Evolutionary conservation across 2,329 filamentous ascomycete species (phyloP), one percentile per base, ranked within the genome.

Genomic region (Penicillium glabrum): DNA sequence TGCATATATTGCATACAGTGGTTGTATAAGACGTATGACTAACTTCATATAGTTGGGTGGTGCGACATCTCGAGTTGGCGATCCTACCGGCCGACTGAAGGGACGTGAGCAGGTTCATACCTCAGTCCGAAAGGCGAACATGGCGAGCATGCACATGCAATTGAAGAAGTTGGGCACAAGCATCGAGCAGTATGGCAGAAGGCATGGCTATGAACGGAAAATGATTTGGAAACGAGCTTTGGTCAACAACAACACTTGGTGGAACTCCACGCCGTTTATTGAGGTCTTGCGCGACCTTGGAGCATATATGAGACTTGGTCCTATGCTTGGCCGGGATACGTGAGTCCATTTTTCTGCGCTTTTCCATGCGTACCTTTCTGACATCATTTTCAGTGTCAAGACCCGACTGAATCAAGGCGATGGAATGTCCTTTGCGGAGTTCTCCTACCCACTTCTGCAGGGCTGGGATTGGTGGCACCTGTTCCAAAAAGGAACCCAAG

Each of bases 381-480:
- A 59, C 31, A 7, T 37, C 24, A 48, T 53, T n/a, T n/a, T 21
- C 37, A 87, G 85, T 33, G 92, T 96, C 53, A 95, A 91, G 75
- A 87, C 86, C 56, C 91, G 92, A 69, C 83, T 98, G 80, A 83
- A 84, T n/a, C 87, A 87, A 52, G 91, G 91, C 37, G 90, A 95
- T 61, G 96, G 95, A 66, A 93, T 99, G 89, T 96, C 93, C 0
- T 89, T 96, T 67, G 88, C 91, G 35, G 95, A 99, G 72, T 96
- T 99, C 74, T 84, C 87, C 43, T 99, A 99, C 69, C 95, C 96
- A 1, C 77, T 99, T 16, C 85, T 98, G 67, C 95, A 99, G 72
- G 92, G 89, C 23, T 98, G 93, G 89, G 95, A 99, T 73, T 99
- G 93, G 85, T 98, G 91, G 90, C 83, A 90, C 65, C 83, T 98